phyloP scores from a whole-genome alignment of 306 rosid species.

The Astragalus glycyphyllos region DNA sequence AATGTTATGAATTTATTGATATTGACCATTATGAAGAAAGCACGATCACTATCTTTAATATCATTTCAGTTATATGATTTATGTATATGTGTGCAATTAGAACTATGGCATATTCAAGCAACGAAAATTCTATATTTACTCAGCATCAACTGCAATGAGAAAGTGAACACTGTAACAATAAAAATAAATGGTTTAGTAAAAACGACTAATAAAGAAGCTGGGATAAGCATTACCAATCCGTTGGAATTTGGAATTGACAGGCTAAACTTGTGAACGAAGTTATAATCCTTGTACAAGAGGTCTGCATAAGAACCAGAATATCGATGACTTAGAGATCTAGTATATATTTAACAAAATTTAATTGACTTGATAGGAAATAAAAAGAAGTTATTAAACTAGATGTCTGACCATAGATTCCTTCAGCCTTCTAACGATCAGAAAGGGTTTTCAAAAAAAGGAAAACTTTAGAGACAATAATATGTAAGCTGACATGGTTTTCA shows the following conservation, averaged over 20 bases:
- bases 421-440: background rate
- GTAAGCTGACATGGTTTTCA: slow-evolving; percentile 25
- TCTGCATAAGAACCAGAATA: slow-evolving; percentile 56
- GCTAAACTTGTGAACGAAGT: slow-evolving; percentile 81
- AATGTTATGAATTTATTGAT: background rate
- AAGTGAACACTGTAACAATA: slow-evolving; percentile 4
- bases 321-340: background rate
- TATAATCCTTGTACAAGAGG: slow-evolving; percentile 86
- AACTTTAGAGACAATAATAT: background rate
- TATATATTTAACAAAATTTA: slow-evolving; percentile 20
- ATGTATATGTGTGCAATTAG: background rate
- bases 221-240: slow-evolving; percentile 72
- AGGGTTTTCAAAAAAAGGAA: background rate
- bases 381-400: slow-evolving; percentile 27
- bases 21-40: background rate
- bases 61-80: background rate
- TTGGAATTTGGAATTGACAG: slow-evolving; percentile 66
- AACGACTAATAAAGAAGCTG: slow-evolving; percentile 4
- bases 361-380: slow-evolving; percentile 25
- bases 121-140: slow-evolving; percentile 13
- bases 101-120: slow-evolving; percentile 16
- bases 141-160: slow-evolving; percentile 17
- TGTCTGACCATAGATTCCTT: slow-evolving; percentile 3
- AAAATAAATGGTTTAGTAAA: background rate
- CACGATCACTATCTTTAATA: background rate